Evolutionary conservation across 768 basidiomycete species (phyloP).

Genomic region (Amylocystis lapponica): DNA sequence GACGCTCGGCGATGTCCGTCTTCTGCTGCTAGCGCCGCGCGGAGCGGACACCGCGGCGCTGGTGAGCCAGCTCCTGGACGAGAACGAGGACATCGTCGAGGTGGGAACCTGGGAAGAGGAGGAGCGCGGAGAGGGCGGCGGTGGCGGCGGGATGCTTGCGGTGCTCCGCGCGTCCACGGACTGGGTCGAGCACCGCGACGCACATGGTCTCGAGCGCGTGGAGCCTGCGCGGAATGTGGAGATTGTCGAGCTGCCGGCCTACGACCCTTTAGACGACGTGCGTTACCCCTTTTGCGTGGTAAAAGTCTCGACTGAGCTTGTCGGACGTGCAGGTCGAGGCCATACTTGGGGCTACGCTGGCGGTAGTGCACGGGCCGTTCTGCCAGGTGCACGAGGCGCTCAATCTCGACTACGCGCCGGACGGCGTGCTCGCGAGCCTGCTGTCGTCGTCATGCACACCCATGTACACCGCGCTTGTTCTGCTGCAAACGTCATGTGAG

Average conservation of each 20-base stretch:
- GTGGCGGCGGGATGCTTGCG: not conserved
- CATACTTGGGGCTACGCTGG: conserved; percentile 26
- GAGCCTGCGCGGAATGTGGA: conserved; percentile 64
- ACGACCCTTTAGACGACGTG: conserved; percentile 4
- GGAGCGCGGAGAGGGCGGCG: not conserved
- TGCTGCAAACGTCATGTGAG: conserved; percentile 46
- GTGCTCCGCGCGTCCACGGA: conserved; percentile 59
- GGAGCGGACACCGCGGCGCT: conserved; percentile 44
- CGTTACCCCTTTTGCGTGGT: not conserved
- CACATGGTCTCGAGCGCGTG: conserved; percentile 58
- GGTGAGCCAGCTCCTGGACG: conserved; percentile 34
- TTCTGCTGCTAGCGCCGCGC: conserved; percentile 48
- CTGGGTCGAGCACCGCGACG: conserved; percentile 64
- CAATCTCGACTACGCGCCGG: conserved; percentile 47
- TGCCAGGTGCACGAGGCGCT: conserved; percentile 46
- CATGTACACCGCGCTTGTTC: conserved; percentile 54
- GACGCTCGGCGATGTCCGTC: conserved; percentile 54
- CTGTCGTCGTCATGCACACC: conserved; percentile 54
- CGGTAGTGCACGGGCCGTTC: conserved; percentile 53
- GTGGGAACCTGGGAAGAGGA: conserved; percentile 50
- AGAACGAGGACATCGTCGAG: conserved; percentile 67
- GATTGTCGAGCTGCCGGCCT: conserved; percentile 39
- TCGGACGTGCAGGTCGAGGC: conserved; percentile 10
- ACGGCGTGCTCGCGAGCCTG: conserved; percentile 42
- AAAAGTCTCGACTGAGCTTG: too few relatives aligned